Base-by-base conservation (phyloP, 1,284 basidiomycete species). In the Ustanciosporium gigantosporum region DNA sequence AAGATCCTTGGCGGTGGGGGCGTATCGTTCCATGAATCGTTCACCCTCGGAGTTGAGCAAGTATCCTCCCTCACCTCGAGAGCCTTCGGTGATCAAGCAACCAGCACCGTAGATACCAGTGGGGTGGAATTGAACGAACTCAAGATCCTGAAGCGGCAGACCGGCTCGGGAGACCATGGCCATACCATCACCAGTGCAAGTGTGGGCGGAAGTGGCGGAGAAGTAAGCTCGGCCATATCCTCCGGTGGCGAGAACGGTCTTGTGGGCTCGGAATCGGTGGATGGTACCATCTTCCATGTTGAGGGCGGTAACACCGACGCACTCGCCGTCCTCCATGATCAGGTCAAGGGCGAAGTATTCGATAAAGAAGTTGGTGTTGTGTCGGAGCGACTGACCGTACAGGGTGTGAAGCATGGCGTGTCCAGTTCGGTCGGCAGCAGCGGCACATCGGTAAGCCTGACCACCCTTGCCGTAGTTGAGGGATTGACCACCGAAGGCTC, bases 331-430 rank as follows among this genome's bases (percentile, higher is more conserved):
- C 79, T 97, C 86, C 95, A 98, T 97, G 80, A 98, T 92, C 56
- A 98, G 83, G 80, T 98, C 94, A 37, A 76, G 58, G 57, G 94
- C 95, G 80, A 99, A 98, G 82, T 93, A 99, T 81, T 99, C 95
- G 81, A 99, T 97, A 83, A 99, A 98, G 82, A 96, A 99, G 82
- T 97, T 95, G 79, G 95, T 98, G 84, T 98, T 89, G 84, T 99
- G 95, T 62, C 92, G 88, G 61, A 98, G 87, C 58, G 95, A 98
- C 83, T 98, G 95, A 72, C 95, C 95, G 78, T 96, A 96, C 52
- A 99, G 89, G 15, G 93, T 95, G 84, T 98, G 95, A 46, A 99
- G 86, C 78, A 99, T 87, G 34, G 95, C 95, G 79, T 99, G 95
- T 20, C 95, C 95, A 15, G 95, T 98, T 81, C 95, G 91, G 80